Conservation (phyloP, 2,329 filamentous ascomycete species). For the Fusarium abutilonis region DNA sequence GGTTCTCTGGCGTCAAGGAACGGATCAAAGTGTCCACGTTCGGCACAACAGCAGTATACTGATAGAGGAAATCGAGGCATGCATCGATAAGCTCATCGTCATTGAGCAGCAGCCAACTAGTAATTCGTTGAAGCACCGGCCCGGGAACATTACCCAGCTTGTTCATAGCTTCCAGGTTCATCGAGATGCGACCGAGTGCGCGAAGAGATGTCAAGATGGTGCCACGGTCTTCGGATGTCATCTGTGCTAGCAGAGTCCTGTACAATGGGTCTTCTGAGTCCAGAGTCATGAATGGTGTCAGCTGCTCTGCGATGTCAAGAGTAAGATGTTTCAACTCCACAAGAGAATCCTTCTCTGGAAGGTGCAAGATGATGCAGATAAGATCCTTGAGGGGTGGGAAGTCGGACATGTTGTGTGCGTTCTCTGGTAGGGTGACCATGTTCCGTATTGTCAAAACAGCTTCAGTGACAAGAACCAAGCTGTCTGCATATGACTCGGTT, state of each 20-base stretch:
- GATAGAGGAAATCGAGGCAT: slow-evolving; percentile 92
- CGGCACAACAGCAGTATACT: slow-evolving; percentile 86
- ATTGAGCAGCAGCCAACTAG: slow-evolving; percentile 79
- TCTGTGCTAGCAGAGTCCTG: slow-evolving; percentile 71
- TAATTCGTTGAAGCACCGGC: slow-evolving; percentile 71
- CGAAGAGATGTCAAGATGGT: slow-evolving; percentile 82
- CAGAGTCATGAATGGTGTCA: slow-evolving; percentile 82
- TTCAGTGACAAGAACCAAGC: slow-evolving; percentile 82
- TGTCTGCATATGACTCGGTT: slow-evolving; percentile 74
- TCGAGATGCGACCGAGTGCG: slow-evolving; percentile 86
- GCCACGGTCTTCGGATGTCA: slow-evolving; percentile 79
- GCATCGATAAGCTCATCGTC: slow-evolving; percentile 92
- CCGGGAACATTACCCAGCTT: slow-evolving; percentile 76
- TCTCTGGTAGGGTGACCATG: slow-evolving; percentile 93
- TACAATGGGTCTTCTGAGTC: slow-evolving; percentile 82
- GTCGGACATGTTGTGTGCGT: slow-evolving; percentile 81
- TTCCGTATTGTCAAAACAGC: slow-evolving; percentile 90
- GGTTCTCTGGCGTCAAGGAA: slow-evolving; percentile 68
- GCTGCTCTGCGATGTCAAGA: slow-evolving; percentile 89
- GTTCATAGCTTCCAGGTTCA: slow-evolving; percentile 84
- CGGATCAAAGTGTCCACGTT: slow-evolving; percentile 81
- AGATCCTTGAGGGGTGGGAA: slow-evolving; percentile 82
- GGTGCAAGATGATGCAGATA: slow-evolving; percentile 80
- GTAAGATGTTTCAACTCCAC: slow-evolving; percentile 91
- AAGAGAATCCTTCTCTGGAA: slow-evolving; percentile 76